Evolutionary conservation across 305 asterid genomes (phyloP).

Genomic region (Solanum hybrid): DNA sequence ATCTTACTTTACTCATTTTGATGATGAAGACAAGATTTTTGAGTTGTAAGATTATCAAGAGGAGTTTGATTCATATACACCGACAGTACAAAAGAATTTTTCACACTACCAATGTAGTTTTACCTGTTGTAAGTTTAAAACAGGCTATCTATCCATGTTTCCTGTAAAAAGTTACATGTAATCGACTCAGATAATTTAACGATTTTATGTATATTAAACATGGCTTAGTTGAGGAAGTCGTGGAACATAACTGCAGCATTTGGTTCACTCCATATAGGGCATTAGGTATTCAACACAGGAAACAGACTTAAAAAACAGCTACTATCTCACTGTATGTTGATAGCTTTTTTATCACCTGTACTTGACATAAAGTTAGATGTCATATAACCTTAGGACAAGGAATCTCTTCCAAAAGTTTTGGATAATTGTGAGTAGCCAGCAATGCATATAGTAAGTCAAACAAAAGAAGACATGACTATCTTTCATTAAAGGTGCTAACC

Average conservation of each 20-base stretch:
- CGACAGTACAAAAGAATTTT: not conserved
- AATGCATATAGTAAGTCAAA: not conserved
- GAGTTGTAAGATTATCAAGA: not conserved
- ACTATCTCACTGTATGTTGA: not conserved
- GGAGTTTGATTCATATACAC: not conserved
- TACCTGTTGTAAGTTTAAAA: not conserved
- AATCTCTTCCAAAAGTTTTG: not conserved
- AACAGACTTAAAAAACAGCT: not conserved
- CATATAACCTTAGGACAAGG: not conserved
- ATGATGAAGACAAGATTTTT: slow-evolving; percentile 5
- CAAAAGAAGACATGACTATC: not conserved
- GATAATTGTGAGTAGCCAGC: not conserved
- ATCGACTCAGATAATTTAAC: not conserved
- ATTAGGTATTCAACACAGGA: not conserved
- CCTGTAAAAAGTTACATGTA: not conserved
- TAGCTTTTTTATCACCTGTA: not conserved
- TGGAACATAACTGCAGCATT: not conserved
- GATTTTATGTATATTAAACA: not conserved
- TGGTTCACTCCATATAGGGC: not conserved
- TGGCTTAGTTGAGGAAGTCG: not conserved
- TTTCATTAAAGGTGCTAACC: not conserved
- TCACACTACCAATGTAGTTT: not conserved
- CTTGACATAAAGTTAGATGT: not conserved
- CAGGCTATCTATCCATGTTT: not conserved
- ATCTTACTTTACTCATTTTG: slow-evolving; percentile 63